A percentile compares a stretch with the other conserved stretches of the same genome.
These are phyloP conservation scores for Fagopyrum homotropicum DNA, from an alignment of 148 eudicot genomes.

Conservation along the genomic window DNA sequence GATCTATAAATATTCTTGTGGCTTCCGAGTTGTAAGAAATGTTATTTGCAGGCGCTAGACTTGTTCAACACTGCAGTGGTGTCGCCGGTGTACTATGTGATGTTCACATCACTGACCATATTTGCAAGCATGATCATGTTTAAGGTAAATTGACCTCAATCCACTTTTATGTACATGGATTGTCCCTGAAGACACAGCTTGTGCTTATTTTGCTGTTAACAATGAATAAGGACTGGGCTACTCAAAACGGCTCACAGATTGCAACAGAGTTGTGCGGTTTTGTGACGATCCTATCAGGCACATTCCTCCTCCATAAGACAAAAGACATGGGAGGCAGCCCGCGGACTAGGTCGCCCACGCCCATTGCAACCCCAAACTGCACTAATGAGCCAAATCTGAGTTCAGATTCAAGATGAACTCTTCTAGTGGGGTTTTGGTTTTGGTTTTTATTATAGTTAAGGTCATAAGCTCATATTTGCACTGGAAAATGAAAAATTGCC, in stretches of 20 bases:
- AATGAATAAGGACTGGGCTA: slow-evolving; percentile 52
- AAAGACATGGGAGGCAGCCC: slow-evolving; percentile 59
- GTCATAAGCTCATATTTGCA: not conserved
- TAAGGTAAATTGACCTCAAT: slow-evolving; percentile 27
- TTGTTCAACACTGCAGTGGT: slow-evolving; percentile 50
- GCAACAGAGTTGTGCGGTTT: slow-evolving; percentile 59
- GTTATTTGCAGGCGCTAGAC: slow-evolving; percentile 33
- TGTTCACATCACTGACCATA: slow-evolving; percentile 51
- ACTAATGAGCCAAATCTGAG: not conserved
- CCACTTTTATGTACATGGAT: not conserved
- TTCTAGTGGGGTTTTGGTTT: not conserved
- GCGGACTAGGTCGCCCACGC: not conserved
- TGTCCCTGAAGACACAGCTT: not conserved
- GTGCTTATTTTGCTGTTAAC: not conserved
- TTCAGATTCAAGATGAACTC: not conserved
- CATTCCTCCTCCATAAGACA: slow-evolving; percentile 75
- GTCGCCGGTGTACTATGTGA: slow-evolving; percentile 55
- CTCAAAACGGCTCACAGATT: slow-evolving; percentile 58
- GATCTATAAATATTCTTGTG: not conserved
- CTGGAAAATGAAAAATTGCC: not conserved
- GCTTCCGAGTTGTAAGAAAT: slow-evolving; percentile 2
- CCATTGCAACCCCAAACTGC: slow-evolving; percentile 15
- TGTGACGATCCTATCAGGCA: slow-evolving; percentile 64
- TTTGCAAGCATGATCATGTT: slow-evolving; percentile 57
- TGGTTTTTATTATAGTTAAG: not conserved